Conservation (phyloP, 164 flowering plant genomes). For the Macadamia tetraphylla region DNA sequence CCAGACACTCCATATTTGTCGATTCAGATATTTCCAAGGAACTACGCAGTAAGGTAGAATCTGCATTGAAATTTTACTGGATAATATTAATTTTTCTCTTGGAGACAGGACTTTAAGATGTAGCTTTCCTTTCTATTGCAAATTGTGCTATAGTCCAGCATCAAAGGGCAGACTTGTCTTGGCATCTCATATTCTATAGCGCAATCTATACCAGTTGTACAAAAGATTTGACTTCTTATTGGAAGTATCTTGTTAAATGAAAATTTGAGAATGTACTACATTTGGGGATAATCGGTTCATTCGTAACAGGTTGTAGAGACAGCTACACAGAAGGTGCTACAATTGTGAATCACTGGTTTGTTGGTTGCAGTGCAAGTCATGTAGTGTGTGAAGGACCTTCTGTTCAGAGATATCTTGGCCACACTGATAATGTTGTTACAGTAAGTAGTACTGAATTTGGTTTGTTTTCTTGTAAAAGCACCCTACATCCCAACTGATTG, state of each 20-base stretch:
- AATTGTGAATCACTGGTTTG: conserved; percentile 62
- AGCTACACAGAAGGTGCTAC: conserved; percentile 60
- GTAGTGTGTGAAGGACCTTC: conserved; percentile 90
- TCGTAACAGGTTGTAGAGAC: conserved; percentile 62
- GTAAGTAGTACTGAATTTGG: conserved; percentile 39
- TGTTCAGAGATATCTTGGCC: conserved; percentile 66
- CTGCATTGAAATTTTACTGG: neutral
- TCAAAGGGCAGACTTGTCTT: too few species aligned
- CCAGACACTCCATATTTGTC: conserved; percentile 48
- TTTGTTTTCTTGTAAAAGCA: neutral
- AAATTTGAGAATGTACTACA: too few species aligned
- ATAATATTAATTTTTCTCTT: neutral
- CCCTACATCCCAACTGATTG: neutral
- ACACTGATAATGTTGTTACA: conserved; percentile 59
- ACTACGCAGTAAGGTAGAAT: conserved; percentile 55
- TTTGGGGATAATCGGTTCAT: neutral
- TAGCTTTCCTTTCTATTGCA: neutral
- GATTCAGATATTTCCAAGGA: conserved; percentile 57
- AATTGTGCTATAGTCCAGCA: neutral
- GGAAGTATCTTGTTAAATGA: too few species aligned
- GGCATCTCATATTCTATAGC: too few species aligned
- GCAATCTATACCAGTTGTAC: too few species aligned
- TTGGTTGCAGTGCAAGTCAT: conserved; percentile 67
- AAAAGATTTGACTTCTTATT: too few species aligned
- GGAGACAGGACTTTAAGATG: too few species aligned